Conservation (phyloP, 257 asterid genomes). For the Salvia rosmarinus region DNA sequence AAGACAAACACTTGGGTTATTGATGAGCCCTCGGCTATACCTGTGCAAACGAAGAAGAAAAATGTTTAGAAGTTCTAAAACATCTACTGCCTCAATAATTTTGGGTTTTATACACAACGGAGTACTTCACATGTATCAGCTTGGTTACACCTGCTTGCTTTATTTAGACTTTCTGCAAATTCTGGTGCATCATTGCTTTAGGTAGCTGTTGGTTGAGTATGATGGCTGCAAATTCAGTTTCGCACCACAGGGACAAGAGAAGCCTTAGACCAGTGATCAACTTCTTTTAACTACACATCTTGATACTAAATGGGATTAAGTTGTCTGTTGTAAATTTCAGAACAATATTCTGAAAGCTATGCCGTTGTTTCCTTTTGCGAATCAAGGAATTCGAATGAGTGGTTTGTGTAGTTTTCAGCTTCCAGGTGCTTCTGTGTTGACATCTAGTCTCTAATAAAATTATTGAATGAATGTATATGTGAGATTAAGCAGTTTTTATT, state of each 20-base stretch:
- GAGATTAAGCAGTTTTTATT: not conserved
- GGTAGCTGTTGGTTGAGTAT: not conserved
- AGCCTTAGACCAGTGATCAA: no score
- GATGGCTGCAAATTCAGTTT: not conserved
- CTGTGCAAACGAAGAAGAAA: not conserved
- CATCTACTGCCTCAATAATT: not conserved
- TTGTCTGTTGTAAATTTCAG: not conserved
- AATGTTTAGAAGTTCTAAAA: not conserved
- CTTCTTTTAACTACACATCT: not conserved
- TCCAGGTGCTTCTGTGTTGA: not conserved
- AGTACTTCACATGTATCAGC: no score
- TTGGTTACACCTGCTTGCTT: no score
- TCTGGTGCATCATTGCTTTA: not conserved
- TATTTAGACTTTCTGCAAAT: not conserved
- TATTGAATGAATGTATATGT: not conserved
- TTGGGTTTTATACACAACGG: no score
- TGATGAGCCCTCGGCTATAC: not conserved
- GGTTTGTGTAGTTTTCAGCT: not conserved
- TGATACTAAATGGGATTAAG: not conserved
- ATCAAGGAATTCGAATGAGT: not conserved
- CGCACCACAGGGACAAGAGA: not conserved
- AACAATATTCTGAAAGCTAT: not conserved
- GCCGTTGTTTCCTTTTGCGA: not conserved
- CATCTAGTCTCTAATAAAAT: not conserved
- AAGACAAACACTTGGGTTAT: not conserved